Evolutionary conservation across 192 early-diverging fungal genomes (phyloP).

Genomic region (Irineochytrium annulatum): DNA sequence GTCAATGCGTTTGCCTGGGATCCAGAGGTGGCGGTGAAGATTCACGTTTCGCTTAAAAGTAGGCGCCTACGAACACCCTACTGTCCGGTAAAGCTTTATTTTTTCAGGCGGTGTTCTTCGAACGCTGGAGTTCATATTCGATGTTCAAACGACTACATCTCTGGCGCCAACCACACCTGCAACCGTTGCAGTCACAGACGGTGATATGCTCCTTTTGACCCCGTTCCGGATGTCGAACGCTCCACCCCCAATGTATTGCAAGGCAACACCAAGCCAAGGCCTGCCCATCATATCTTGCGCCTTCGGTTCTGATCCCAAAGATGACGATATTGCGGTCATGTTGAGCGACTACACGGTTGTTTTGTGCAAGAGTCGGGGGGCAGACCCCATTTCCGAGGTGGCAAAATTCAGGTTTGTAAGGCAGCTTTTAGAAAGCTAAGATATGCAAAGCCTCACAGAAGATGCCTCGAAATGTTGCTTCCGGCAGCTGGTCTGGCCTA

Average conservation of each 20-base stretch:
- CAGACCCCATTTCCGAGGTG: no score
- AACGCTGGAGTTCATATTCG: constrained; percentile 3
- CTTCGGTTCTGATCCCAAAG: constrained; percentile 57
- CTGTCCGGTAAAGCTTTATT: background rate
- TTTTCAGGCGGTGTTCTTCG: constrained; percentile 5
- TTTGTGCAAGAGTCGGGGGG: background rate
- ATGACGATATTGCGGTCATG: constrained; percentile 71
- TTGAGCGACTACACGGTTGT: constrained; percentile 46
- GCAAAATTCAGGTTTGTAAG: no score
- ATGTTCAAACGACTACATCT: constrained; percentile 24
- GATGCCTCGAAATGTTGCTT: no score
- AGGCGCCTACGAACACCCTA: background rate
- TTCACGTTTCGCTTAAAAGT: constrained; percentile 49
- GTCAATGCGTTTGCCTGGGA: constrained; percentile 74
- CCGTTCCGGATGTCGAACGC: constrained; percentile 81
- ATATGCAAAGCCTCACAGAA: no score
- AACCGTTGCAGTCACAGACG: constrained; percentile 76
- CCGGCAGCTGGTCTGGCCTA: no score
- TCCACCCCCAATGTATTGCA: constrained; percentile 88
- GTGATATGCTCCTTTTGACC: constrained; percentile 57
- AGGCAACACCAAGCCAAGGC: constrained; percentile 20
- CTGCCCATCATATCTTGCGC: constrained; percentile 52
- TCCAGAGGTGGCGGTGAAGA: constrained; percentile 59
- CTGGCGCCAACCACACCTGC: constrained; percentile 38
- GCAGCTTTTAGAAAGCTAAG: no score